Evolutionary conservation across 1,284 basidiomycete species (phyloP).

Genomic region (Agroathelia rolfsii): DNA sequence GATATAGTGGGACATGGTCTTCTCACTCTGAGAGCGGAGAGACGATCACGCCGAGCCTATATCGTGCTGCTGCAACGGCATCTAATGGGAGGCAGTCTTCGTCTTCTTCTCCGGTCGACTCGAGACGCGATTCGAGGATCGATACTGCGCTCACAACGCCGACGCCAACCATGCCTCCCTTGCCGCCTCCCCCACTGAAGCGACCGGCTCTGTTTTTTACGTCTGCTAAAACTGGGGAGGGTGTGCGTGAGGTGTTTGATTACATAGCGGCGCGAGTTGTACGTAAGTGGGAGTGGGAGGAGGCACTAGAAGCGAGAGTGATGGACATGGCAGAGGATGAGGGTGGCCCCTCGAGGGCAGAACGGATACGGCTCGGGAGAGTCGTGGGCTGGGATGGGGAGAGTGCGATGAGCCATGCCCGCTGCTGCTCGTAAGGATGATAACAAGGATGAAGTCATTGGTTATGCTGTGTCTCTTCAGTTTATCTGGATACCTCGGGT

Average conservation of each 20-base stretch:
- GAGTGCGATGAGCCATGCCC: too few relatives aligned
- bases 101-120: conserved; percentile 6
- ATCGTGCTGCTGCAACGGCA: conserved; percentile 12
- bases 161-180: conserved; percentile 13
- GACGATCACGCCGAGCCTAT: conserved; percentile 56
- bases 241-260: conserved; percentile 60
- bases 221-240: conserved; percentile 64
- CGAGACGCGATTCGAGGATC: conserved; percentile 5
- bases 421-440: too few relatives aligned
- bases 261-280: conserved; percentile 55
- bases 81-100: conserved; percentile 9
- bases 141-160: conserved; percentile 12
- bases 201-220: conserved; percentile 61
- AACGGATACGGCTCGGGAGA: too few relatives aligned
- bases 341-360: too few relatives aligned
- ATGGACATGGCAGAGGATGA: conserved; percentile 8
- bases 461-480: too few relatives aligned
- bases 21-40: too few relatives aligned
- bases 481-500: too few relatives aligned
- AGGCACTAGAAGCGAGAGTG: too few relatives aligned
- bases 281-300: conserved; percentile 52
- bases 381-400: too few relatives aligned
- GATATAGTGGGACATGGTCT: conserved; percentile 37
- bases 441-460: too few relatives aligned
- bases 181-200: conserved; percentile 28